A percentile compares a stretch with the other conserved stretches of the same genome.
Evolutionary conservation across 1,284 basidiomycete genomes (phyloP).

Genomic region (Tranzscheliella williamsii): DNA sequence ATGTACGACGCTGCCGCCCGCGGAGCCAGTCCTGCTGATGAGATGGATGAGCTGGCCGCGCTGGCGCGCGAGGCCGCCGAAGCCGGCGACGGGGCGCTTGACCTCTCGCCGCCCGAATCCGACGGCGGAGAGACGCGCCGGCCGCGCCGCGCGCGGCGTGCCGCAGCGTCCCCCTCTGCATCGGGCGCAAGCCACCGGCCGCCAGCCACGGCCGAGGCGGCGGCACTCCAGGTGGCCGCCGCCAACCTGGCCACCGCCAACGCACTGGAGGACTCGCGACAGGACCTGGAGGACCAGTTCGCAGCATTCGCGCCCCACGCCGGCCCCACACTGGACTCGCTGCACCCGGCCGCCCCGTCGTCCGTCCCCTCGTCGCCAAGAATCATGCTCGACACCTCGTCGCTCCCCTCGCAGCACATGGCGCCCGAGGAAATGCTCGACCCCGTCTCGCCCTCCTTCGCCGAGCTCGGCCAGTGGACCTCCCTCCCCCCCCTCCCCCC

Average conservation of each 20-base stretch:
- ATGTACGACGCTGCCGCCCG: background rate
- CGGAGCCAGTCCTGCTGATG: conserved; percentile 1
- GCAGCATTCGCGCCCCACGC: conserved; percentile 1
- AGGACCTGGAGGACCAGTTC: conserved; percentile 26
- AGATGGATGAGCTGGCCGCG: conserved; percentile 25
- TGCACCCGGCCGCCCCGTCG: background rate
- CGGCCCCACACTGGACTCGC: background rate
- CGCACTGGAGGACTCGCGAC: conserved; percentile 6
- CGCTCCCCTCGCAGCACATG: background rate
- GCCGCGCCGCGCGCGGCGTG: background rate
- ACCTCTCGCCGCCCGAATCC: background rate
- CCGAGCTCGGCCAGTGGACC: background rate
- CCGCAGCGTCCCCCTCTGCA: background rate
- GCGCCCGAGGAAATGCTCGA: background rate
- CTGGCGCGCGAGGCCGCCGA: conserved; percentile 19
- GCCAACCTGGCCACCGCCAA: conserved; percentile 5
- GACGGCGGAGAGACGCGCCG: background rate
- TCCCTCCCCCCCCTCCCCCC: background rate
- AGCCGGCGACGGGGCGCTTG: conserved; percentile 6
- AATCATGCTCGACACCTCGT: background rate
- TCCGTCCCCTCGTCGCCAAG: background rate
- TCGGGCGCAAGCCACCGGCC: conserved; percentile 6
- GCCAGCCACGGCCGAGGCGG: background rate
- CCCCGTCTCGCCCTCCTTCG: background rate
- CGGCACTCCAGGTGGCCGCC: conserved; percentile 5